Evolutionary conservation across 305 asterid genomes (phyloP).

Genomic region (Plantago lanceolata): DNA sequence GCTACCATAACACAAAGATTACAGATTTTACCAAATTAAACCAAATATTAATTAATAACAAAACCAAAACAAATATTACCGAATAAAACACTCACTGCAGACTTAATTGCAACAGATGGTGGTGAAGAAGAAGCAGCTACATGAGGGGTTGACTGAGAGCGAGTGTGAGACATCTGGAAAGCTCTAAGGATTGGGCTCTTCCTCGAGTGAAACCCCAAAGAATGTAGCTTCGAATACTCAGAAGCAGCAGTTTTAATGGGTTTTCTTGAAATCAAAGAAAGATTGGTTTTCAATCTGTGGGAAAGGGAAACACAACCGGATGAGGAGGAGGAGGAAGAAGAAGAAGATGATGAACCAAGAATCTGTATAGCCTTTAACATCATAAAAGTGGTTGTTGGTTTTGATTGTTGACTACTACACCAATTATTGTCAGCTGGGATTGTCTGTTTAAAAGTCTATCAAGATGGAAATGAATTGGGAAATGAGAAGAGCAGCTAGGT

Average conservation of each 20-base stretch:
- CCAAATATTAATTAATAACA: conserved; percentile 8
- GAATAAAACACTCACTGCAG: conserved; percentile 38
- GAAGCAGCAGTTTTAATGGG: conserved; percentile 2
- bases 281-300: conserved; percentile 44
- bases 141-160: conserved; percentile 47
- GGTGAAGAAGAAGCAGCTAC: conserved; percentile 41
- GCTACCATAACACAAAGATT: too few relatives aligned
- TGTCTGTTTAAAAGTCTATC: not conserved
- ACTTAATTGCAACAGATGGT: conserved; percentile 35
- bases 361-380: conserved; percentile 76
- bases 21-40: conserved; percentile 1
- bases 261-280: conserved; percentile 31
- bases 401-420: conserved; percentile 1
- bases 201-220: conserved; percentile 32
- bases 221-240: conserved; percentile 22
- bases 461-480: not conserved
- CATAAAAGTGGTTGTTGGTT: conserved; percentile 19
- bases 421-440: not conserved
- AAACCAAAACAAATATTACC: not conserved
- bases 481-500: not conserved
- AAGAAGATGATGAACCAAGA: conserved; percentile 67
- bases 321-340: conserved; percentile 34
- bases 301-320: conserved; percentile 48
- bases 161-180: conserved; percentile 51
- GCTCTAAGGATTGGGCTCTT: conserved; percentile 36